A percentile compares a stretch with the other conserved stretches of the same genome.
Evolutionary conservation across 1,284 basidiomycete species (phyloP).

Genomic region (Cryptococcus jaspeensis): DNA sequence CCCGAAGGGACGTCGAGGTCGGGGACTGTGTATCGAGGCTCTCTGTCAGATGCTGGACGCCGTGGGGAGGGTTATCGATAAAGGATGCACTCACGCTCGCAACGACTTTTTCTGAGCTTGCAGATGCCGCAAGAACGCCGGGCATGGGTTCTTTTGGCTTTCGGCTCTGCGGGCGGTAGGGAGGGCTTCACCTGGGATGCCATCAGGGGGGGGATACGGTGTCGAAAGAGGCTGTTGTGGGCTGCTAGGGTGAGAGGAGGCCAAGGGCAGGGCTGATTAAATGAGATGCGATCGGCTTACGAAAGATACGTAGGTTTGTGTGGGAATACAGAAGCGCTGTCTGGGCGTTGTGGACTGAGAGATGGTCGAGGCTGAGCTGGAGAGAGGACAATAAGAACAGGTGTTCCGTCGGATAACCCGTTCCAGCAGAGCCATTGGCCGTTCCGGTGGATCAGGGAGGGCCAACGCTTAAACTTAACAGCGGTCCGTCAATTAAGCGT

Average conservation of each 20-base stretch:
- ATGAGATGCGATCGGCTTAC: not conserved
- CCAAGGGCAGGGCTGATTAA: too few species aligned
- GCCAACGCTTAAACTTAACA: too few species aligned
- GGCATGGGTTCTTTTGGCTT: slow-evolving; percentile 46
- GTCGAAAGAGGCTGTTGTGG: too few species aligned
- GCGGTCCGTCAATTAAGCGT: too few species aligned
- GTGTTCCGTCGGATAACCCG: not conserved
- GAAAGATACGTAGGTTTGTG: not conserved
- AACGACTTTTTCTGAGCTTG: slow-evolving; percentile 47
- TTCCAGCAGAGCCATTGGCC: too few species aligned
- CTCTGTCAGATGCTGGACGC: not conserved
- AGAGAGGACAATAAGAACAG: too few species aligned
- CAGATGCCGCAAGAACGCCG: slow-evolving; percentile 46
- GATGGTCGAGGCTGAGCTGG: not conserved
- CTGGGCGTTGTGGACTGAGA: not conserved
- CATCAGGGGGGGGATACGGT: not conserved
- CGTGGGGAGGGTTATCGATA: not conserved
- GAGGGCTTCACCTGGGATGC: not conserved
- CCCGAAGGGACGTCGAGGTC: slow-evolving; percentile 43
- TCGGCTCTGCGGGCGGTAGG: slow-evolving; percentile 7
- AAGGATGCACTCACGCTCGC: slow-evolving; percentile 23
- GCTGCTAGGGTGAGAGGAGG: too few species aligned
- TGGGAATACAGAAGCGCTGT: not conserved
- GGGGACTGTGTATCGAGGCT: slow-evolving; percentile 21
- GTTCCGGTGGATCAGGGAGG: too few species aligned